phyloP scores from a whole-genome alignment of 2,329 filamentous ascomycete species.

The Raffaelea ambrosiae region DNA sequence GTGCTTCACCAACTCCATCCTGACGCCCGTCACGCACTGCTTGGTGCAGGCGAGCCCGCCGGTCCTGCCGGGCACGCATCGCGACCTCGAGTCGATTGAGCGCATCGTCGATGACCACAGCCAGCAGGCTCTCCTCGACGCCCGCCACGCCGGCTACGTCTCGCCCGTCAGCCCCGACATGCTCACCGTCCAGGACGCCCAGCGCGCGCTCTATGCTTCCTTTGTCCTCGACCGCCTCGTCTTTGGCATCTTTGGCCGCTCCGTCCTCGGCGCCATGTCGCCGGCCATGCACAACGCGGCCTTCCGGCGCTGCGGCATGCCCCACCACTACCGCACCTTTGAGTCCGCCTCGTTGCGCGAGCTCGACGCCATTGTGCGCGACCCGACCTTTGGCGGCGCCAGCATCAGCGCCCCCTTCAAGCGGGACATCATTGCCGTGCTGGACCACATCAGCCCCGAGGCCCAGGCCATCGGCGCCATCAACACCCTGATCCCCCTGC shows the following conservation, averaged over 20 bases:
- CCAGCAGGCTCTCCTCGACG: too few relatives aligned
- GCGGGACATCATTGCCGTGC: constrained; percentile 53
- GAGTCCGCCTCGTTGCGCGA: constrained; percentile 52
- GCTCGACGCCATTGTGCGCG: constrained; percentile 48
- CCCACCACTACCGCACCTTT: constrained; percentile 54
- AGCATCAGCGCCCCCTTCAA: constrained; percentile 63
- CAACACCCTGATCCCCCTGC: constrained; percentile 60
- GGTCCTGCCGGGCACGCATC: too few relatives aligned
- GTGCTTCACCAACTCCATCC: constrained; percentile 32
- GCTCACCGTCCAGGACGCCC: constrained; percentile 50
- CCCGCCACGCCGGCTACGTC: too few relatives aligned
- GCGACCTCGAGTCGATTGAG: too few relatives aligned
- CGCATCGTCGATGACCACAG: too few relatives aligned
- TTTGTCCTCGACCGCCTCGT: constrained; percentile 57
- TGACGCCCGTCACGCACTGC: constrained; percentile 44
- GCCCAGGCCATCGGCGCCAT: constrained; percentile 62
- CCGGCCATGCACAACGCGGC: constrained; percentile 67
- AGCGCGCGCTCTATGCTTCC: constrained; percentile 51
- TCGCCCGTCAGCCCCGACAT: too few relatives aligned
- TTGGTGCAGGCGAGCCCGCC: too few relatives aligned
- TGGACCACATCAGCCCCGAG: constrained; percentile 57
- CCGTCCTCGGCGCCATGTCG: constrained; percentile 60
- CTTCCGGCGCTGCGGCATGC: constrained; percentile 39
- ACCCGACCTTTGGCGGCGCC: constrained; percentile 54
- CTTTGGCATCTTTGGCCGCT: constrained; percentile 60